Conservation (phyloP, 1,139 yeast genomes). For the Kodamaea alishanica region DNA sequence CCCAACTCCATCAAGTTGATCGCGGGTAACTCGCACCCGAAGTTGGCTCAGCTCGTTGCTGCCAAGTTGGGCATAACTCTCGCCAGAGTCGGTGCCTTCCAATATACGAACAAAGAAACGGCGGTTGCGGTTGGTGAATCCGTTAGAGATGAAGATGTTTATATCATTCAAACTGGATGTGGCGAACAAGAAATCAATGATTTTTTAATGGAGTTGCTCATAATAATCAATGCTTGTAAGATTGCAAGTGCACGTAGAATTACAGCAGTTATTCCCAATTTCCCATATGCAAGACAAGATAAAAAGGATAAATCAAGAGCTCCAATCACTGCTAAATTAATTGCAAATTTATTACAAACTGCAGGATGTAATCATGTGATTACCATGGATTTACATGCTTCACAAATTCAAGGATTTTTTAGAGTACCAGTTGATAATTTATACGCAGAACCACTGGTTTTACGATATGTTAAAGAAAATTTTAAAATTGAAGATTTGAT, state of each 20-base stretch:
- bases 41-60: slow-evolving; percentile 75
- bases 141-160: slow-evolving; percentile 75
- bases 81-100: slow-evolving; percentile 53
- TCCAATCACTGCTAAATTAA: slow-evolving; percentile 74
- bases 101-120: slow-evolving; percentile 46
- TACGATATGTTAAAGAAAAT: slow-evolving; percentile 61
- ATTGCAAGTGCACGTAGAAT: slow-evolving; percentile 77
- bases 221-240: slow-evolving; percentile 73
- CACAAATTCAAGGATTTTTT: slow-evolving; percentile 82
- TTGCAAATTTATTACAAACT: slow-evolving; percentile 71
- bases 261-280: slow-evolving; percentile 76
- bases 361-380: slow-evolving; percentile 82
- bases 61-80: slow-evolving; percentile 57
- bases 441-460: slow-evolving; percentile 75
- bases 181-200: slow-evolving; percentile 59
- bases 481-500: slow-evolving; percentile 48
- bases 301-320: slow-evolving; percentile 79
- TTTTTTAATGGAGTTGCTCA: slow-evolving; percentile 64
- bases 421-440: slow-evolving; percentile 77
- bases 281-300: slow-evolving; percentile 82
- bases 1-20: slow-evolving; percentile 77
- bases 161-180: slow-evolving; percentile 67
- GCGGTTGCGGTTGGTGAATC: slow-evolving; percentile 74
- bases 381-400: slow-evolving; percentile 81
- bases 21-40: slow-evolving; percentile 89